phyloP scores from a whole-genome alignment of 2,329 filamentous ascomycete species.

The Ceratocystis cacaofunesta region DNA sequence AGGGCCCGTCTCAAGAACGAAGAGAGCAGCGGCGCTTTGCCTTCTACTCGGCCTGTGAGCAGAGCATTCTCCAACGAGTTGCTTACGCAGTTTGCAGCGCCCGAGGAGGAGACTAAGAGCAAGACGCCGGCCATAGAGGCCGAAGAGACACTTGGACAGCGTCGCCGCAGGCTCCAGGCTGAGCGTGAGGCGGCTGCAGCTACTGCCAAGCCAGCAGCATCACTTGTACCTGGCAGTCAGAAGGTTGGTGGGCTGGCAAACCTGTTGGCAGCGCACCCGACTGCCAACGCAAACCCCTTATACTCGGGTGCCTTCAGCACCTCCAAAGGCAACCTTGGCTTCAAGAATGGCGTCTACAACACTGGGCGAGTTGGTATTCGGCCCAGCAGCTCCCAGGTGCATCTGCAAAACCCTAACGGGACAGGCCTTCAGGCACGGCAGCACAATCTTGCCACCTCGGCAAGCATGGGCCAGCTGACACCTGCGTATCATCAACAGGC shows the following conservation, averaged over 20 bases:
- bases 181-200: constrained; percentile 48
- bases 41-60: constrained; percentile 44
- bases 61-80: constrained; percentile 54
- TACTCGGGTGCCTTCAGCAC: constrained; percentile 21
- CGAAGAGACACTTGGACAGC: constrained; percentile 67
- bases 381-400: constrained; percentile 8
- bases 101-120: constrained; percentile 5
- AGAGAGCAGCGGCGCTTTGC: constrained; percentile 27
- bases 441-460: constrained; percentile 23
- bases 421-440: constrained; percentile 14
- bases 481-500: not conserved
- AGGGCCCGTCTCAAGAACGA: constrained; percentile 18
- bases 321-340: constrained; percentile 29
- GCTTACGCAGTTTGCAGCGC: constrained; percentile 41
- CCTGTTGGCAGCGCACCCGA: constrained; percentile 34
- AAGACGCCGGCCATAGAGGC: constrained; percentile 32
- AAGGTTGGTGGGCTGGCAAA: constrained; percentile 42
- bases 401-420: not conserved
- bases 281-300: constrained; percentile 21
- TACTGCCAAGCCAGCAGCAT: constrained; percentile 31
- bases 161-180: constrained; percentile 57
- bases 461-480: constrained; percentile 10
- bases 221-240: constrained; percentile 17
- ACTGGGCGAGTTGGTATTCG: constrained; percentile 31
- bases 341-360: constrained; percentile 39